Evolutionary conservation across 768 basidiomycete genomes (phyloP).

Genomic region (Flagelloscypha sp.): DNA sequence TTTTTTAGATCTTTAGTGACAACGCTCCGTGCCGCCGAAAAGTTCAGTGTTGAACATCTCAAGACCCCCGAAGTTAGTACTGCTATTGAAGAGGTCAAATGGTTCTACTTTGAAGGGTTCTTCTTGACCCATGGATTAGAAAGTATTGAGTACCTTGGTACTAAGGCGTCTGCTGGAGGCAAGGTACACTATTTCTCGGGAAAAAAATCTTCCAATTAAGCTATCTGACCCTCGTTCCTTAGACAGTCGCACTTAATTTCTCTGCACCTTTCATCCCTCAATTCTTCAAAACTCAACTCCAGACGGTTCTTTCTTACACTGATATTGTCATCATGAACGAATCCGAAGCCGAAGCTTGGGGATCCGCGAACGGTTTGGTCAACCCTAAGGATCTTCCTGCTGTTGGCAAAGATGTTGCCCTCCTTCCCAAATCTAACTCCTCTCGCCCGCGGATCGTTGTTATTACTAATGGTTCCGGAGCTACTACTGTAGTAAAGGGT

Average conservation of each 20-base stretch:
- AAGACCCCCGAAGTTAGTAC: constrained; percentile 65
- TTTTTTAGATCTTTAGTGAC: constrained; percentile 79
- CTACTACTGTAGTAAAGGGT: constrained; percentile 69
- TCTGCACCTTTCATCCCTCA: constrained; percentile 96
- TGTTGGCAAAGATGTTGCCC: constrained; percentile 73
- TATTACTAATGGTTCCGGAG: constrained; percentile 82
- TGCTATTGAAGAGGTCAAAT: constrained; percentile 70
- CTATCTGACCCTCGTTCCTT: constrained; percentile 1
- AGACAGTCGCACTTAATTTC: constrained; percentile 89
- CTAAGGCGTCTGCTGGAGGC: constrained; percentile 62
- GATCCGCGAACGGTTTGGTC: constrained; percentile 58
- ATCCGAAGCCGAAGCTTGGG: constrained; percentile 86
- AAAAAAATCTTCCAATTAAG: background rate
- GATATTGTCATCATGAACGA: constrained; percentile 97
- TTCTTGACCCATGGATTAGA: constrained; percentile 91
- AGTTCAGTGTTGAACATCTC: constrained; percentile 77
- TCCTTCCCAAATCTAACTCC: constrained; percentile 64
- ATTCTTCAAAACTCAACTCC: constrained; percentile 80
- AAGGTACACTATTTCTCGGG: constrained; percentile 45
- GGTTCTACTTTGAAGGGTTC: constrained; percentile 93
- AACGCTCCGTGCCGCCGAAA: constrained; percentile 82
- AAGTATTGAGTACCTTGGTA: constrained; percentile 62
- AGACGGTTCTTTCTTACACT: constrained; percentile 72
- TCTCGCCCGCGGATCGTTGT: constrained; percentile 74
- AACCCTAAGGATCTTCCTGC: constrained; percentile 55